Base-by-base conservation (phyloP, 164 flowering plant genomes). In the Nymphaea thermarum region DNA sequence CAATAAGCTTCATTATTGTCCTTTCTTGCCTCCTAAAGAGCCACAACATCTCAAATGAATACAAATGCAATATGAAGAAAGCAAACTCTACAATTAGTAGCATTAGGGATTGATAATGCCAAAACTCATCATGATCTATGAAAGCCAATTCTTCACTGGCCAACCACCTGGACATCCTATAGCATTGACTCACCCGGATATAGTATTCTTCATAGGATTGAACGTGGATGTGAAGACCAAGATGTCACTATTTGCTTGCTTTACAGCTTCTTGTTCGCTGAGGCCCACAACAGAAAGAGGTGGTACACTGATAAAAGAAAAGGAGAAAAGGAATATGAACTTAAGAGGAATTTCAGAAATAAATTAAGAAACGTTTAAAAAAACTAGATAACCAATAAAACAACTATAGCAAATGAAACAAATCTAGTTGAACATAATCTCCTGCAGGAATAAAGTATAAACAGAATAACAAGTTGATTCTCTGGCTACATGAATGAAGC, bases 241-340 rank as follows among this genome's bases (percentile, higher is more conserved):
- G 68, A 86, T 64, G 66, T 94, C 99, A 64, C 94, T 86, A 36
- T 84, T 82, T 66, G 85, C 85, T 82, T 90, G 83, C 75, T 90
- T 88, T 64, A 88, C 65, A 63, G 99, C 99, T 67, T 88, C 76
- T 64, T 91, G 87, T 75, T 94, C 99, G 60, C 89, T 91, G 60
- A 90, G 86, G 62, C 99, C 99, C 67, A 91, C 98, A 3, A 88
- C 92, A 76, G 99, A 88, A 42, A 94, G 96, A 65, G 99, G 93
- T 6, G 98, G 99, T 70, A 91, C 88, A 81, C 99, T 94, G 86
- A 75, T 68, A 78, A 75, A 47, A 47, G 12, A 7, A 47, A 47
- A 47, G 55, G 55, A 47, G 55, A 3, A 47, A 47, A 47, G 11
- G 12, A 47, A 47, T 12, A 47, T 47, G 7, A 61, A 61, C 3